These are phyloP conservation scores for Nicotiana obtusifolia DNA, from an alignment of 257 asterid species.

Conservation along the genomic window DNA sequence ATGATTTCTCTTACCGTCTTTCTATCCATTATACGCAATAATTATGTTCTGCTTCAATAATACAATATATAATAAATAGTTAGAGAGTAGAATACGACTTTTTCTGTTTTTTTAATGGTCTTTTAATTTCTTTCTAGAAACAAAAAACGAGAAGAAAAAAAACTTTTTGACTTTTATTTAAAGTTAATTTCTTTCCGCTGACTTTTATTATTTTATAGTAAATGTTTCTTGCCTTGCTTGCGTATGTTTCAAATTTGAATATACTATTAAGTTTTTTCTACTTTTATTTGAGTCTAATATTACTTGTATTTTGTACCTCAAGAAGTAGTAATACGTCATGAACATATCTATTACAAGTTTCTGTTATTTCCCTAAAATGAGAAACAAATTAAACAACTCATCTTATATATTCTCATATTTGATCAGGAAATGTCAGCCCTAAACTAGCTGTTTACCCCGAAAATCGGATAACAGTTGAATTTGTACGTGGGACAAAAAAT, in stretches of 20 bases:
- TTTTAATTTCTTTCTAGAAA: background rate
- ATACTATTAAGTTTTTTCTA: background rate
- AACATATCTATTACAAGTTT: background rate
- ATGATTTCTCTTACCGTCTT: background rate
- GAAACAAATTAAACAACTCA: background rate
- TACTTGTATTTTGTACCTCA: background rate
- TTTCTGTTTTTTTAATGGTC: background rate
- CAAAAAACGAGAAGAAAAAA: background rate
- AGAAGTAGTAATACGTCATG: background rate
- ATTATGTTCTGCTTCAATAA: background rate
- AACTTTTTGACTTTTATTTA: background rate
- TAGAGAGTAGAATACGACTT: background rate
- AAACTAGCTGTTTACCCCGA: too few relatives aligned
- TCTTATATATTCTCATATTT: background rate
- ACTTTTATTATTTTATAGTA: background rate
- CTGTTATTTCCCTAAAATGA: background rate
- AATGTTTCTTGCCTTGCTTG: background rate
- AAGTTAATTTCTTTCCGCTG: background rate
- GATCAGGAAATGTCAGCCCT: background rate
- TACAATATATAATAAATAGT: background rate
- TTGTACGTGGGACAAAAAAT: too few relatives aligned
- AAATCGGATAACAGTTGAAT: too few relatives aligned
- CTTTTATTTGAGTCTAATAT: background rate
- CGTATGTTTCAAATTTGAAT: conserved; percentile 1
- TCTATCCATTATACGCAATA: background rate